Evolutionary conservation across 768 basidiomycete genomes (phyloP).

Genomic region (Dacryopinax primogenitus): DNA sequence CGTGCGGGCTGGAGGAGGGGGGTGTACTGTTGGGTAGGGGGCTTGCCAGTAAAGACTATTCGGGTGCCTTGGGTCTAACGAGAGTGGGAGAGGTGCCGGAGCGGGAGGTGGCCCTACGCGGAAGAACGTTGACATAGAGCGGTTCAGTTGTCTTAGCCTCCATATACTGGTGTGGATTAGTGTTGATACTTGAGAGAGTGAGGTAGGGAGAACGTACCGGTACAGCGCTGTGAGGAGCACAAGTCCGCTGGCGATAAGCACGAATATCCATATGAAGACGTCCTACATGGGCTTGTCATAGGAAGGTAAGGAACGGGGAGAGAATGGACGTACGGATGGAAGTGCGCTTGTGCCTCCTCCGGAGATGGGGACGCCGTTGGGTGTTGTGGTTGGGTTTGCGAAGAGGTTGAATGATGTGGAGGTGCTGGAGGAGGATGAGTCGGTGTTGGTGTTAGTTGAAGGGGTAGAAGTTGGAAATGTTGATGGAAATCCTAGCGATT

Average conservation of each 20-base stretch:
- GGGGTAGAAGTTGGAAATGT: no score
- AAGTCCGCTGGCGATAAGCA: not conserved
- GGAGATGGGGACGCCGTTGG: no score
- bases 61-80: not conserved
- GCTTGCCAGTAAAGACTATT: not conserved
- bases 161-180: not conserved
- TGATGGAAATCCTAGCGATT: no score
- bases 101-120: not conserved
- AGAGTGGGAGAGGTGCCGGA: not conserved
- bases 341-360: conserved; percentile 1
- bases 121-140: conserved; percentile 3
- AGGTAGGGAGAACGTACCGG: not conserved
- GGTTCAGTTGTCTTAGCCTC: not conserved
- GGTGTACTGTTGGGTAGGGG: not conserved
- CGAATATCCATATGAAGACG: conserved; percentile 5
- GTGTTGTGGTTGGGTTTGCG: no score
- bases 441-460: no score
- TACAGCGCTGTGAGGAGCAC: not conserved
- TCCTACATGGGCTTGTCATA: not conserved
- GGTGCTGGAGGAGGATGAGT: no score
- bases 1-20: not conserved
- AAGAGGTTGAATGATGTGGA: no score
- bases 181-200: not conserved
- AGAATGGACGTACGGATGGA: not conserved
- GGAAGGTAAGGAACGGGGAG: not conserved